These are phyloP conservation scores for Lachnellula willkommii DNA, from an alignment of 2,329 filamentous ascomycete genomes.

Conservation along the genomic window DNA sequence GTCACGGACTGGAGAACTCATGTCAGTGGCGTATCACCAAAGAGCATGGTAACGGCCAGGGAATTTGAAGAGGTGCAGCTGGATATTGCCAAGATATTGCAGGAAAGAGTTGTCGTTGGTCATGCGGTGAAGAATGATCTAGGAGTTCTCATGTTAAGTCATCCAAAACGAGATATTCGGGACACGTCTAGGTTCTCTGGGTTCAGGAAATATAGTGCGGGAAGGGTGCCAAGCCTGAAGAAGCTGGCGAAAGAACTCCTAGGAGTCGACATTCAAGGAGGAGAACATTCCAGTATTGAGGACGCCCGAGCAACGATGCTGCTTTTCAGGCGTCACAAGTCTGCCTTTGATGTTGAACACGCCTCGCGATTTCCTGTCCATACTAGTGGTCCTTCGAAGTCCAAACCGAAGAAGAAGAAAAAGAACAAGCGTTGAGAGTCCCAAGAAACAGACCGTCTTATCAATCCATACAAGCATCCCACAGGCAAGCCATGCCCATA, in stretches of 20 bases:
- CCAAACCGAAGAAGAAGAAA: slow-evolving; percentile 37
- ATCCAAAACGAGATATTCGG: slow-evolving; percentile 71
- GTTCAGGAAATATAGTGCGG: slow-evolving; percentile 64
- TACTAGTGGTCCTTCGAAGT: slow-evolving; percentile 8
- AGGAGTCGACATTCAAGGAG: slow-evolving; percentile 57
- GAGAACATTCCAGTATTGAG: slow-evolving; percentile 61
- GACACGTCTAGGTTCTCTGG: slow-evolving; percentile 76
- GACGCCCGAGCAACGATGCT: slow-evolving; percentile 90
- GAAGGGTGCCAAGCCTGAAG: slow-evolving; percentile 63
- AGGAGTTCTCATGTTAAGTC: slow-evolving; percentile 67
- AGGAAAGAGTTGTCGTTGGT: slow-evolving; percentile 69
- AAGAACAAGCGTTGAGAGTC: slow-evolving; percentile 27
- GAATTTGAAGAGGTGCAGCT: slow-evolving; percentile 72
- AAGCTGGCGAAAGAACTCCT: slow-evolving; percentile 53
- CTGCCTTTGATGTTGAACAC: slow-evolving; percentile 78
- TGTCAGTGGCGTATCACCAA: slow-evolving; percentile 74
- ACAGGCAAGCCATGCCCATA: too few species aligned
- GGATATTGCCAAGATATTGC: slow-evolving; percentile 63
- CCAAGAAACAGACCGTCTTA: too few species aligned
- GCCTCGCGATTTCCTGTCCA: slow-evolving; percentile 56
- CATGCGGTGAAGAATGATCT: slow-evolving; percentile 79
- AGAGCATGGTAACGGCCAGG: slow-evolving; percentile 64
- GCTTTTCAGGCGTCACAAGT: slow-evolving; percentile 77
- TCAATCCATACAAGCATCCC: too few species aligned
- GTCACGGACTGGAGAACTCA: slow-evolving; percentile 88